Conservation (phyloP, 2,329 filamentous ascomycete species). For the Leptographium procerum region DNA sequence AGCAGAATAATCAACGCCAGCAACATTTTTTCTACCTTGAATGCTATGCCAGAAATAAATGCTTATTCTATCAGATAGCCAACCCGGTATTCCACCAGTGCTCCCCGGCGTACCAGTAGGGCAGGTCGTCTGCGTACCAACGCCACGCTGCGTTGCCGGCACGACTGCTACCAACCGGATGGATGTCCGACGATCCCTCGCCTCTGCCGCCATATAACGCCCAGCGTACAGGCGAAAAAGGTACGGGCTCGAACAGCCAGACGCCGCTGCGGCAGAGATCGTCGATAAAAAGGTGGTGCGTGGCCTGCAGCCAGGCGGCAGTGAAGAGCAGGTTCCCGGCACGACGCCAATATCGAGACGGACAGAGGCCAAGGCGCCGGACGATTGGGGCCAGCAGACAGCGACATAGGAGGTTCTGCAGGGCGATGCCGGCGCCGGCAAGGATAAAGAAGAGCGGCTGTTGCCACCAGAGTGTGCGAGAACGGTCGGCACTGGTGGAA, state of each 20-base stretch:
- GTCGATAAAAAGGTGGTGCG: conserved; percentile 55
- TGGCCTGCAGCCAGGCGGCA: conserved; percentile 56
- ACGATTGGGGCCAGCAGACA: conserved; percentile 16
- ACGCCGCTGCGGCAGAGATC: conserved; percentile 65
- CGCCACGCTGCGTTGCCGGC: conserved; percentile 44
- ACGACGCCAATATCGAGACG: conserved; percentile 28
- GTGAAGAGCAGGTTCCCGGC: conserved; percentile 51
- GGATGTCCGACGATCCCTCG: too few species aligned
- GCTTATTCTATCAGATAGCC: conserved; percentile 17
- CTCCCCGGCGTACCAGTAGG: conserved; percentile 44
- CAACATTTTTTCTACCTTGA: too few species aligned
- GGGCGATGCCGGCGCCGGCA: conserved; percentile 52
- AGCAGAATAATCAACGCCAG: too few species aligned
- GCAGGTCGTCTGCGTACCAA: conserved; percentile 44
- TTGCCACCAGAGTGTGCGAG: conserved; percentile 33
- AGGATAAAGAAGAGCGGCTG: conserved; percentile 61
- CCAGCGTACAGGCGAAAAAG: conserved; percentile 57
- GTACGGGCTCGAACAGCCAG: conserved; percentile 76
- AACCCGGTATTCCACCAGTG: conserved; percentile 48
- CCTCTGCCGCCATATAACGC: conserved; percentile 19
- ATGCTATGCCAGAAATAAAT: neutral
- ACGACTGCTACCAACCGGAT: conserved; percentile 33
- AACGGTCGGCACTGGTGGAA: conserved; percentile 45
- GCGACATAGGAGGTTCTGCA: conserved; percentile 39
- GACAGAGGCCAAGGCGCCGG: neutral